These are phyloP conservation scores for Populus hybrid DNA, from an alignment of 441 rosid species.

Conservation along the genomic window DNA sequence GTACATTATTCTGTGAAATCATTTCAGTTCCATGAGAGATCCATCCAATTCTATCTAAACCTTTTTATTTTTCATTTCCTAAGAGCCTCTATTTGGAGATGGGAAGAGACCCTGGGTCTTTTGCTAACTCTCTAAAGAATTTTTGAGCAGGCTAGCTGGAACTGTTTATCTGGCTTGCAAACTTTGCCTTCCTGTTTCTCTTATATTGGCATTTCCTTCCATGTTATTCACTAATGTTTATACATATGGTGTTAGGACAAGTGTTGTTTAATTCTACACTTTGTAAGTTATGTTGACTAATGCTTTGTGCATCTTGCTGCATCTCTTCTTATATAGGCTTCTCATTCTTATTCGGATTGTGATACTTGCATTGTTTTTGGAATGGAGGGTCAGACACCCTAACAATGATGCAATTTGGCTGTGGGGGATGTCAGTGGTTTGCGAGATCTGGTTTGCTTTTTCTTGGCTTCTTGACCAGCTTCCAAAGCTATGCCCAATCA, in stretches of 20 bases:
- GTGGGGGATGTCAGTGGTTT: constrained; percentile 96
- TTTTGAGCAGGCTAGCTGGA: not conserved
- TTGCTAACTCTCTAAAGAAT: not conserved
- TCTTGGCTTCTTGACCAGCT: constrained; percentile 98
- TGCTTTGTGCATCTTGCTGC: constrained; percentile 6
- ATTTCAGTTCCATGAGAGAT: not conserved
- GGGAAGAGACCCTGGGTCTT: not conserved
- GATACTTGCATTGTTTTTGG: constrained; percentile 67
- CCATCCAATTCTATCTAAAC: not conserved
- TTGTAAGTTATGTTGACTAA: not conserved
- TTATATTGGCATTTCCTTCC: not conserved
- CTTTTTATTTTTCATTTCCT: not conserved
- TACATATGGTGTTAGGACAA: not conserved
- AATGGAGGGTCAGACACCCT: constrained; percentile 60
- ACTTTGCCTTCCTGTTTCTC: not conserved
- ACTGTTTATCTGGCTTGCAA: not conserved
- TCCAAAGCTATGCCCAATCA: constrained; percentile 82
- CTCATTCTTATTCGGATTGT: constrained; percentile 62
- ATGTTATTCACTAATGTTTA: not conserved
- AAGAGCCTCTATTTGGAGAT: not conserved
- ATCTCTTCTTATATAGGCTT: constrained; percentile 45
- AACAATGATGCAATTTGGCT: constrained; percentile 78
- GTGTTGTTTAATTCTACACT: not conserved
- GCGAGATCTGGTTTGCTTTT: constrained; percentile 91
- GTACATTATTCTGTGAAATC: not conserved